Percentiles rank a stretch among this genome's conserved stretches.
These are phyloP conservation scores for Pseudogymnoascus destructans DNA, from an alignment of 2,329 filamentous ascomycete species.

Conservation along the genomic window DNA sequence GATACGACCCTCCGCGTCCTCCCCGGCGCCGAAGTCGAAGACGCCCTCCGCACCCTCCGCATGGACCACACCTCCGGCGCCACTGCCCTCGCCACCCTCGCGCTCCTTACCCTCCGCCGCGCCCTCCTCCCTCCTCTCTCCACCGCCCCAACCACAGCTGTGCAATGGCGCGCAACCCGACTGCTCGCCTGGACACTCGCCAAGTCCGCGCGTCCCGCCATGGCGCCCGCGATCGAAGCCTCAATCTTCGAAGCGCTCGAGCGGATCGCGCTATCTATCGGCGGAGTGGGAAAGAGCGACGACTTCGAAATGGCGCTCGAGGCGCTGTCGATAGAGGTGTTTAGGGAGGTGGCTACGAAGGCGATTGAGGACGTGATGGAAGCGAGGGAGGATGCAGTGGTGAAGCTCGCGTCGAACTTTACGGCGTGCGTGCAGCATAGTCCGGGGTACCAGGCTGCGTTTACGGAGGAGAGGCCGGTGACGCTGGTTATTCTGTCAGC, in stretches of 20 bases:
- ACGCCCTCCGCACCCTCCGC: conserved; percentile 37
- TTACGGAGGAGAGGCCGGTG: conserved; percentile 20
- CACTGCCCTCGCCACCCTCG: conserved; percentile 41
- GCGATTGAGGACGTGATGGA: conserved; percentile 19
- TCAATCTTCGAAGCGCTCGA: conserved; percentile 35
- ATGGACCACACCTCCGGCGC: conserved; percentile 47
- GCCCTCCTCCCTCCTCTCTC: conserved; percentile 29
- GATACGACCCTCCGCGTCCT: conserved; percentile 43
- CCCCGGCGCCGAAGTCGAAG: conserved; percentile 34
- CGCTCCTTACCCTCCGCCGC: conserved; percentile 37
- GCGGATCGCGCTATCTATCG: background rate
- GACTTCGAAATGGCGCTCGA: background rate
- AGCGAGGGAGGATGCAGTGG: background rate
- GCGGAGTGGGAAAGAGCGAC: background rate
- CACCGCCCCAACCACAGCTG: conserved; percentile 22
- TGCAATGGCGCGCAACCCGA: conserved; percentile 43
- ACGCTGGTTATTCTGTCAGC: conserved; percentile 47
- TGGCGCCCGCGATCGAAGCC: conserved; percentile 46
- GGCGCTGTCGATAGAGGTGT: background rate
- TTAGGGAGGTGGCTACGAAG: conserved; percentile 12
- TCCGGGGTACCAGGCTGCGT: conserved; percentile 12
- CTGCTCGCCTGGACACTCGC: conserved; percentile 50
- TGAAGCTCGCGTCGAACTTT: conserved; percentile 17
- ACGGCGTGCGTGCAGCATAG: conserved; percentile 22
- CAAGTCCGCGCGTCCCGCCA: conserved; percentile 53